Percentiles rank a stretch among this genome's conserved stretches.
These are phyloP conservation scores for Rhodotorula toruloides DNA, from an alignment of 768 basidiomycete genomes.

Conservation along the genomic window DNA sequence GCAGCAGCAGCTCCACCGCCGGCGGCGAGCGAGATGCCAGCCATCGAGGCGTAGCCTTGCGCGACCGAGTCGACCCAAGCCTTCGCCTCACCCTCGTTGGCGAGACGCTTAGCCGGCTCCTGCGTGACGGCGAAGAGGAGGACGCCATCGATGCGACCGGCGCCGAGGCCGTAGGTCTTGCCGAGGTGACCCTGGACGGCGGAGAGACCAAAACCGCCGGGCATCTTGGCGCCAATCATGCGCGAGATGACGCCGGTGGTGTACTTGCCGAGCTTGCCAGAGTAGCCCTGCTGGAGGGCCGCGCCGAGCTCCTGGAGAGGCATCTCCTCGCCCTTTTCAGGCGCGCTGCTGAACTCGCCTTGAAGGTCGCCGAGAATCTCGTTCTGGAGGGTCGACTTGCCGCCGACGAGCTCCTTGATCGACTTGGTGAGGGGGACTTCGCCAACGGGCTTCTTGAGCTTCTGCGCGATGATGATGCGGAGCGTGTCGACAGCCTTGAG, in stretches of 20 bases:
- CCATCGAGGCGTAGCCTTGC: conserved; percentile 74
- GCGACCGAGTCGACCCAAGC: conserved; percentile 85
- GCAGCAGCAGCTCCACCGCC: conserved; percentile 58
- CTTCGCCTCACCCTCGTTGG: conserved; percentile 85
- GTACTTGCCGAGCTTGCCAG: conserved; percentile 84
- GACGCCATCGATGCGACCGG: conserved; percentile 80
- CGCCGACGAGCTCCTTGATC: conserved; percentile 96
- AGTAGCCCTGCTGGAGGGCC: conserved; percentile 70
- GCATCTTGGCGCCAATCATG: conserved; percentile 92
- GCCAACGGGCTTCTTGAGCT: conserved; percentile 87
- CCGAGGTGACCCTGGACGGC: conserved; percentile 80
- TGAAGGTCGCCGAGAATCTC: conserved; percentile 96
- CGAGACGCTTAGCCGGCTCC: conserved; percentile 89
- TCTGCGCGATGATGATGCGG: conserved; percentile 85
- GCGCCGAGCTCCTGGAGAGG: conserved; percentile 92
- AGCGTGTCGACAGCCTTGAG: conserved; percentile 86
- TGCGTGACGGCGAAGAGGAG: conserved; percentile 82
- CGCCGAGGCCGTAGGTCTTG: conserved; percentile 90
- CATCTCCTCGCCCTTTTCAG: conserved; percentile 97
- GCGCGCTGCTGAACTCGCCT: conserved; percentile 86
- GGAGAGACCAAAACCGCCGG: conserved; percentile 93
- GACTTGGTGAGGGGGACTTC: conserved; percentile 87
- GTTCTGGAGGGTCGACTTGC: conserved; percentile 97
- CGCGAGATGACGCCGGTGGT: conserved; percentile 83
- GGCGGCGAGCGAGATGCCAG: conserved; percentile 76